Conservation (phyloP, 2,329 filamentous ascomycete species). For the Cladosporium sp. region DNA sequence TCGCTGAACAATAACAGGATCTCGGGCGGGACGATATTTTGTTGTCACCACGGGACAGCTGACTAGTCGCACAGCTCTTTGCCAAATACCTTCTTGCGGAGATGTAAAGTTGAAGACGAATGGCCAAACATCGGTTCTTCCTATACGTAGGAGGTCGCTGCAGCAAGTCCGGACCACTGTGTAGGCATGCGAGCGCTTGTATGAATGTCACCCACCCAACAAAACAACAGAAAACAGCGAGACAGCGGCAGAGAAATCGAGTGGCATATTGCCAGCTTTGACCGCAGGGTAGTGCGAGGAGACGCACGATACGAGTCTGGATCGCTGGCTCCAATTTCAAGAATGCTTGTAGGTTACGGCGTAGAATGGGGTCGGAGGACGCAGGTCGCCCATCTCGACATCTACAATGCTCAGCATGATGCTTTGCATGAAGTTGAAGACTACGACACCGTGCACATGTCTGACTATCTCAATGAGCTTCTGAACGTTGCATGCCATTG, state of each 20-base stretch:
- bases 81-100: background rate
- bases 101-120: background rate
- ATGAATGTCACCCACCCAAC: background rate
- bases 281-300: no score
- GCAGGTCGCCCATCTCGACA: no score
- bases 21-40: background rate
- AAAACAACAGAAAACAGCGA: no score
- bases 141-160: background rate
- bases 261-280: background rate
- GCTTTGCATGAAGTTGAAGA: background rate
- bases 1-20: background rate
- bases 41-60: background rate
- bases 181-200: background rate
- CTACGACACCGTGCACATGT: no score
- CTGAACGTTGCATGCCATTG: no score
- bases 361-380: no score
- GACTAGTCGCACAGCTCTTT: background rate
- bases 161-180: background rate
- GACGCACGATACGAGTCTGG: no score
- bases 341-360: no score
- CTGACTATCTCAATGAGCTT: no score
- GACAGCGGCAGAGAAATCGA: background rate
- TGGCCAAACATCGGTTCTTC: background rate
- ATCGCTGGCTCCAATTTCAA: no score
- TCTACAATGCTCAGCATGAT: background rate